Base-by-base conservation (phyloP, 2,329 filamentous ascomycete species). In the Colletotrichum shisoi region DNA sequence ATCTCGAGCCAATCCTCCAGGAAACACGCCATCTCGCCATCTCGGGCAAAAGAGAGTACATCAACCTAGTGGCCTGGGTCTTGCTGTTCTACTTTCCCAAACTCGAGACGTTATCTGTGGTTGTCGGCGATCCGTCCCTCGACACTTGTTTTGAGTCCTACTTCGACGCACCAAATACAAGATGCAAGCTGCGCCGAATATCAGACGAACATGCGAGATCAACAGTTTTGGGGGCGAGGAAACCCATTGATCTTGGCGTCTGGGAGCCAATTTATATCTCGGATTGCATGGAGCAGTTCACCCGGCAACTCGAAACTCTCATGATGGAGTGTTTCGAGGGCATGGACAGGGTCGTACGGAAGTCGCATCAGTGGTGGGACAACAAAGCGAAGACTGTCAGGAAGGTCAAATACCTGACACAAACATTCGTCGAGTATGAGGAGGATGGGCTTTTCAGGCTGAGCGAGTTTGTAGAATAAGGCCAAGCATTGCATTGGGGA, bases 61-160 rank as follows among this genome's bases (percentile, higher is more conserved):
- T 59, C 11, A 37, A 59, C 11, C 57, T 59, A 19, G 34, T 59
- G 19, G 57, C 57, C 2, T 59, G 57, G 57, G 8, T 49, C 11
- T 37, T 59, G n/a, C 37, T 49, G 9, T 59, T 51, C 34, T 42
- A 51, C 46, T 59, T 59, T 40, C 57, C 57, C 11, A 59, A 59
- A 39, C 21, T 59, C 21, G 57, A 59, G 45, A 51, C 57, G 12
- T 17, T 59, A 2, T 59, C 57, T 3, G 57, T 59, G 57, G 45
- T 59, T 17, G 11, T 51, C 7, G n/a, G 17, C 13, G 15, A 42
- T 7, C 21, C 21, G 9, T 48, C 56, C 9, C 21, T 24, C 34
- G 37, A 49, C 34, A 27, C 21, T 6, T 34, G 60, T n/a, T 58
- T 48, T 9, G 42, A 58, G 24, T 42, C 52, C 21, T 27, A 17